phyloP scores from a whole-genome alignment of 2,329 filamentous ascomycete genomes.

The Pseudogymnoascus sp. region DNA sequence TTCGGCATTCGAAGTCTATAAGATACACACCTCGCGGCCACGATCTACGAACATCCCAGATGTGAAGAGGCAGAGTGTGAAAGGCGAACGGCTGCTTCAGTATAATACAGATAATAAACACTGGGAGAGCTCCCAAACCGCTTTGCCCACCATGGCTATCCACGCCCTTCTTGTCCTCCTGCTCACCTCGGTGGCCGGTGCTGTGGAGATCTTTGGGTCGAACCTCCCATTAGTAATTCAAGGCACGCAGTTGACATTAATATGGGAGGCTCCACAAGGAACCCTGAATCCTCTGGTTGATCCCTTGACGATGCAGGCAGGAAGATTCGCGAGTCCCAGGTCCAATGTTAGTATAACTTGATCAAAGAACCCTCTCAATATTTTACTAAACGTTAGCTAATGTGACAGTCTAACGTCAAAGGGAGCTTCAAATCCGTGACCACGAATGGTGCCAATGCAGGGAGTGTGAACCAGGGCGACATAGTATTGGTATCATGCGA shows the following conservation, averaged over 20 bases:
- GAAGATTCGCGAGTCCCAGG: neutral
- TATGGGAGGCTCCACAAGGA: slow-evolving; percentile 1
- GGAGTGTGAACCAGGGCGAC: neutral
- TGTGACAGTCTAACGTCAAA: neutral
- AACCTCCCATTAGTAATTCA: neutral
- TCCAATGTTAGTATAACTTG: neutral
- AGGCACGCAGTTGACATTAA: neutral
- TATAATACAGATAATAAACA: neutral
- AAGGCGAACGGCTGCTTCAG: neutral
- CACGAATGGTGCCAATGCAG: neutral
- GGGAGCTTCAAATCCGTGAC: neutral
- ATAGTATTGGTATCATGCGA: slow-evolving; percentile 2
- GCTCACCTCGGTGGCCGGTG: neutral
- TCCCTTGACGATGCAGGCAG: neutral
- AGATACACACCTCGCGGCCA: neutral
- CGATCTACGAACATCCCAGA: neutral
- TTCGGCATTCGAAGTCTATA: neutral
- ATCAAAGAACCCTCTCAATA: neutral
- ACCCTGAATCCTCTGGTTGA: slow-evolving; percentile 4
- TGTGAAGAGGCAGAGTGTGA: neutral
- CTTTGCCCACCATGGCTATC: neutral
- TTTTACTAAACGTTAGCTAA: neutral
- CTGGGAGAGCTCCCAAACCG: neutral
- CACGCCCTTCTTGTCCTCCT: neutral
- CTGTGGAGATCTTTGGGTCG: neutral